These are phyloP conservation scores for Phytophthora uliginosa DNA, from an alignment of 352 stramenopile genomes.

Conservation along the genomic window DNA sequence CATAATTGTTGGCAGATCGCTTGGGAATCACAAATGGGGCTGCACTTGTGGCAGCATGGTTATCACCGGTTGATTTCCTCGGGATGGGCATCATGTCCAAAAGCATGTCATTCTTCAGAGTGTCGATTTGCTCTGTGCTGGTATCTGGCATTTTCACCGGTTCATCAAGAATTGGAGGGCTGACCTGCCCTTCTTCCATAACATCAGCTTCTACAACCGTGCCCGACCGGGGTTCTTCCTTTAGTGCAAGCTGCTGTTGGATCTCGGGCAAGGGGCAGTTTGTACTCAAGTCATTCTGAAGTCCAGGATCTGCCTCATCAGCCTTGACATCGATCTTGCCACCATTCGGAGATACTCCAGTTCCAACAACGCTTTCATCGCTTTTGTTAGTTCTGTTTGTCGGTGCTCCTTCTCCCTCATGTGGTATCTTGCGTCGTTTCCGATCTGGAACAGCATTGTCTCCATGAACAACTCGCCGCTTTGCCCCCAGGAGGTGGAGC, in stretches of 20 bases:
- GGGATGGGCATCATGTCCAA: constrained; percentile 34
- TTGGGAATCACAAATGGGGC: constrained; percentile 37
- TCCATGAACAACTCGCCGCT: not conserved
- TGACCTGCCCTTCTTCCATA: constrained; percentile 26
- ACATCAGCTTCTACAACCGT: not conserved
- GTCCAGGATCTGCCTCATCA: not conserved
- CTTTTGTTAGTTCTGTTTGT: not conserved
- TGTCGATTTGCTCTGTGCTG: not conserved
- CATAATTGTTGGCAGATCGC: constrained; percentile 2
- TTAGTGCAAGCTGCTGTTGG: not conserved
- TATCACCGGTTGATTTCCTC: constrained; percentile 17
- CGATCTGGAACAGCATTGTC: not conserved
- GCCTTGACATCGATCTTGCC: not conserved
- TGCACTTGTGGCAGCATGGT: not conserved
- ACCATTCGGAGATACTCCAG: not conserved
- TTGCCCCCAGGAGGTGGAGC: not conserved
- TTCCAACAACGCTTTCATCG: not conserved
- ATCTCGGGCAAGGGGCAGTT: not conserved
- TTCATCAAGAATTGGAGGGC: not conserved
- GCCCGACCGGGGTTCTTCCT: not conserved
- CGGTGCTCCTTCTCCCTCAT: not conserved
- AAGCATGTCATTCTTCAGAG: constrained; percentile 6
- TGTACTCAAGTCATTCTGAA: not conserved
- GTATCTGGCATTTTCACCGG: constrained; percentile 20
- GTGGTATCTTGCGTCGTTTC: not conserved